Base-by-base conservation (phyloP, 148 eudicot genomes). In the Nyssa sinensis region DNA sequence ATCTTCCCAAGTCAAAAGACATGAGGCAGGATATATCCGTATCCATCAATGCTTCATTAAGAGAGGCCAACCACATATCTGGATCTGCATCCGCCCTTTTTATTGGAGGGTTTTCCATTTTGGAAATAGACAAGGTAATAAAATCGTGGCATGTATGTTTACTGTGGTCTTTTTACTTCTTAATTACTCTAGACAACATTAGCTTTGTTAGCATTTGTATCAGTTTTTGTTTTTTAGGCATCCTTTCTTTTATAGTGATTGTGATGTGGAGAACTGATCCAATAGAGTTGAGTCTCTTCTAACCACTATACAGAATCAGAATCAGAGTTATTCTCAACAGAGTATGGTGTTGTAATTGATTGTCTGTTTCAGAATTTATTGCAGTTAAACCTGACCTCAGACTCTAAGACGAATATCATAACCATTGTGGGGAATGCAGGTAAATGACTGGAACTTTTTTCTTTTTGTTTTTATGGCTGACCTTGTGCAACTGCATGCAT, bases 361-460 rank as follows among this genome's bases (percentile, higher is more conserved):
- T 65, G 12, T 71, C 31, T 39, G 67, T 78, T 66, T 83, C 82
- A 86, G 86, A 83, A 84, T 28, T 64, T 83, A 27, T 66, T 86
- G 84, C 88, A 82, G 83, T 80, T 93, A 66, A 83, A 88, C 77
- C 72, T 91, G 73, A 86, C 92, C 7, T 77, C 63, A 33, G 78
- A 62, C 37, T 76, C 80, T 59, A 84, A 81, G 79, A 79, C 74
- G 79, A 81, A 81, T 73, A 71, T 83, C 76, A 74, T 93, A 34
- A 87, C 96, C 49, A 35, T 91, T 47, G 78, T 89, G 66, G 98
- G 98, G n/a, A 93, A 93, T 74, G 82, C 96, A 79, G 90, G 93
- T 89, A 85, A 33, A 39, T 51, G 60, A 17, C 9, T 49, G 2
- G 28, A 72, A 27, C 24, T 21, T 73, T 25, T 73, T 61, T n/a